Conservation (phyloP, 306 rosid species). For the Cotoneaster glaucophyllus region DNA sequence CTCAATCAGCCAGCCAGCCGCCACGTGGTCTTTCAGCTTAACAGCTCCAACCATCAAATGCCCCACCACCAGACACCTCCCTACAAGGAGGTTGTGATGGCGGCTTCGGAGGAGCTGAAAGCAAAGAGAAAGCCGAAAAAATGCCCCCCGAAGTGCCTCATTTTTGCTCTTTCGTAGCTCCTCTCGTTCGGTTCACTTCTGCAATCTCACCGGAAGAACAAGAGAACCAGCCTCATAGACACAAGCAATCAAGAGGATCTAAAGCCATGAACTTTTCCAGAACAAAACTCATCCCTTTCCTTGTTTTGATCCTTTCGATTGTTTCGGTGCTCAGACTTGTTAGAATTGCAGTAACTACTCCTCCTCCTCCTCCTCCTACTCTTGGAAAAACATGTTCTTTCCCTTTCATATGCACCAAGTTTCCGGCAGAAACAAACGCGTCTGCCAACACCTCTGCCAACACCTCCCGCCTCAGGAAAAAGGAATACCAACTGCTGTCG, state of each 20-base stretch:
- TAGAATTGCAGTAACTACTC: constrained; percentile 42
- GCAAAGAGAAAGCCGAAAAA: constrained; percentile 17
- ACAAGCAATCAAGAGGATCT: constrained; percentile 28
- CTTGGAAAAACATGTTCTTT: constrained; percentile 21
- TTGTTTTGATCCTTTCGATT: constrained; percentile 56
- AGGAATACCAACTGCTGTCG: constrained; percentile 58
- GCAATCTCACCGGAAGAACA: constrained; percentile 25
- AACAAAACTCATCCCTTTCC: constrained; percentile 59
- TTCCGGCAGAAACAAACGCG: neutral
- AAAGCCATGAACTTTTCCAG: constrained; percentile 48
- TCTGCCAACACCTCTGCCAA: constrained; percentile 33
- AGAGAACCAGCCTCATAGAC: constrained; percentile 22
- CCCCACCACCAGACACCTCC: constrained; percentile 5
- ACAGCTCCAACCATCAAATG: constrained; percentile 21
- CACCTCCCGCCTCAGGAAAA: constrained; percentile 31
- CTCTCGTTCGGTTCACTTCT: constrained; percentile 34
- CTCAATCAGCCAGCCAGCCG: constrained; percentile 28
- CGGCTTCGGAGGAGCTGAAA: constrained; percentile 19
- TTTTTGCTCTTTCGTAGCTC: constrained; percentile 38
- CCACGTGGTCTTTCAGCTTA: constrained; percentile 18
- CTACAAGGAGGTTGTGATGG: constrained; percentile 25
- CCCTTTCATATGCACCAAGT: constrained; percentile 15
- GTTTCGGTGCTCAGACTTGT: constrained; percentile 58
- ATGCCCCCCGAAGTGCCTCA: constrained; percentile 66
- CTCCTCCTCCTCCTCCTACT: constrained; percentile 30